phyloP scores from a whole-genome alignment of 306 rosid genomes.

The Nissolia schottii region DNA sequence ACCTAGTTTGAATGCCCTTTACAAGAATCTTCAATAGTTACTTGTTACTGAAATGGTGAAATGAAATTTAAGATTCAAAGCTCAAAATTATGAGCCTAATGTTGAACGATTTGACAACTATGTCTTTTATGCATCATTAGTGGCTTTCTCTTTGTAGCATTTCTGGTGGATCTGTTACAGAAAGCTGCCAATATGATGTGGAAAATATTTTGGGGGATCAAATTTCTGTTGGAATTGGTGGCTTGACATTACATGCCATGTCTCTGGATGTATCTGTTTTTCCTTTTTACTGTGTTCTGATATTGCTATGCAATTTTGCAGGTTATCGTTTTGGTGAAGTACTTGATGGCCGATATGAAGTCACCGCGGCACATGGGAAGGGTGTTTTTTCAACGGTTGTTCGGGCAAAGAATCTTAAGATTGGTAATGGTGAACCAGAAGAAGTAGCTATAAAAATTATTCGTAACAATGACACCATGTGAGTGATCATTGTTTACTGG shows the following conservation, averaged over 20 bases:
- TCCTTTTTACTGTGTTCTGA: background rate
- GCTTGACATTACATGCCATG: background rate
- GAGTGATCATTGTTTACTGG: conserved; percentile 26
- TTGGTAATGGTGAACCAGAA: conserved; percentile 77
- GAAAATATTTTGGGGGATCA: background rate
- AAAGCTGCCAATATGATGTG: background rate
- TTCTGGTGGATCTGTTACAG: background rate
- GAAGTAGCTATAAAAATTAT: conserved; percentile 96
- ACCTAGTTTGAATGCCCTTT: background rate
- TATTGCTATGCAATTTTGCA: conserved; percentile 25
- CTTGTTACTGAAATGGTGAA: background rate
- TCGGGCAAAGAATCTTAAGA: conserved; percentile 79
- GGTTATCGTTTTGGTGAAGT: conserved; percentile 91
- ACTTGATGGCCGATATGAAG: conserved; percentile 94
- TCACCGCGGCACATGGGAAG: conserved; percentile 90
- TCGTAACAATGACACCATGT: conserved; percentile 98
- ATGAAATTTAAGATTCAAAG: background rate
- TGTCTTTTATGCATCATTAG: background rate
- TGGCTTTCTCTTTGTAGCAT: background rate
- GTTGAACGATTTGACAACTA: background rate
- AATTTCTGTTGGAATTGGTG: background rate
- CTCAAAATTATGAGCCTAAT: background rate
- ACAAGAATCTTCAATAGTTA: background rate
- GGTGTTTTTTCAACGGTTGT: conserved; percentile 98
- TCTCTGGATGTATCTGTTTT: background rate